Evolutionary conservation across 2,329 filamentous ascomycete species (phyloP).

Genomic region (Lasiodiplodia theobromae): DNA sequence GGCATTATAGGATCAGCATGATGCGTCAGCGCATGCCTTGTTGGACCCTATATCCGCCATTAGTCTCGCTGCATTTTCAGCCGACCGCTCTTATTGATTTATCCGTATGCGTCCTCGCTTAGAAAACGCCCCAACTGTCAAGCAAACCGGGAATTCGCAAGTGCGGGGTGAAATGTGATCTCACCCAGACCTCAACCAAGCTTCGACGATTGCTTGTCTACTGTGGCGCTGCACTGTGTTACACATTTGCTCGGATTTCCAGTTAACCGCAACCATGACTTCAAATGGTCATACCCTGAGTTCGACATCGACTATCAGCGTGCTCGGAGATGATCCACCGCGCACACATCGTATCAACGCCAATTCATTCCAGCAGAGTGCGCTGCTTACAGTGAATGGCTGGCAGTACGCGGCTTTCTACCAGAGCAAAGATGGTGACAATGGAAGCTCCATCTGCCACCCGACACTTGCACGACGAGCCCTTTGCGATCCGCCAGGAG

Average conservation of each 20-base stretch:
- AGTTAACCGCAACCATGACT: not conserved
- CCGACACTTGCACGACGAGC: slow-evolving; percentile 57
- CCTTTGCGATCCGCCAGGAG: slow-evolving; percentile 45
- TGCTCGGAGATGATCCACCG: slow-evolving; percentile 38
- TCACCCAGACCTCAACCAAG: not conserved
- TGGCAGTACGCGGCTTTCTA: slow-evolving; percentile 61
- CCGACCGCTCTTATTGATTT: slow-evolving; percentile 17
- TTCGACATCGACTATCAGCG: not conserved
- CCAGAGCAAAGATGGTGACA: slow-evolving; percentile 36
- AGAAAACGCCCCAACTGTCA: not conserved
- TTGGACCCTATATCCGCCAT: not conserved
- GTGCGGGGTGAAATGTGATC: slow-evolving; percentile 11
- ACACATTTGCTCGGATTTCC: not conserved
- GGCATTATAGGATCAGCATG: slow-evolving; percentile 4
- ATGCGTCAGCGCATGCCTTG: slow-evolving; percentile 2
- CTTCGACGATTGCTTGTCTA: not conserved
- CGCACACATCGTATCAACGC: slow-evolving; percentile 53
- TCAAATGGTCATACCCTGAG: not conserved
- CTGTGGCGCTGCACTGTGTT: not conserved
- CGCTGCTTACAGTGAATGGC: slow-evolving; percentile 55
- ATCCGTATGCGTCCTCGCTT: slow-evolving; percentile 5
- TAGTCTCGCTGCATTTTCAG: not conserved
- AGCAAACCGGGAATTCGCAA: not conserved
- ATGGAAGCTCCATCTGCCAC: slow-evolving; percentile 44
- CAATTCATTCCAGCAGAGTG: slow-evolving; percentile 59